Conservation (phyloP, 192 early-diverging fungal genomes). For the Linnemannia hyalina region DNA sequence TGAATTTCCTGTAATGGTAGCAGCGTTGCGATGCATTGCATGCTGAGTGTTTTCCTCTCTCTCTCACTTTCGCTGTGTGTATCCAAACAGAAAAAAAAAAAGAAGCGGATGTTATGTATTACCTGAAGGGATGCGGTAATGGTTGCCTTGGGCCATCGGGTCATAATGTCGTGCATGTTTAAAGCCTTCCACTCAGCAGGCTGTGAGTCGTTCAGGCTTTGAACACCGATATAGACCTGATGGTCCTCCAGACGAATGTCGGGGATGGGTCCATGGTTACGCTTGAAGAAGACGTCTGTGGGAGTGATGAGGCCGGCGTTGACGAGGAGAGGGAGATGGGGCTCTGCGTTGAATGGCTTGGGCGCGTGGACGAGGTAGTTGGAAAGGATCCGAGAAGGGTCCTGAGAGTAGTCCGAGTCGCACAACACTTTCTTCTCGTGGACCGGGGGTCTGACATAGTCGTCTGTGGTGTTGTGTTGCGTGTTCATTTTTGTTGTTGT, state of each 20-base stretch:
- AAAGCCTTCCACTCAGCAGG: conserved; percentile 34
- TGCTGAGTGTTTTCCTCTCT: not conserved
- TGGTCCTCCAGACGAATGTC: conserved; percentile 70
- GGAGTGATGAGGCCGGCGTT: conserved; percentile 81
- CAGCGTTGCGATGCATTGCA: not conserved
- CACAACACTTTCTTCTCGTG: conserved; percentile 26
- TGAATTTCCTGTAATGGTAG: too few species aligned
- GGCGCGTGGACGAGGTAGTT: conserved; percentile 75
- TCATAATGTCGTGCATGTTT: conserved; percentile 58
- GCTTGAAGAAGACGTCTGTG: conserved; percentile 81
- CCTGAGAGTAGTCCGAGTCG: conserved; percentile 71
- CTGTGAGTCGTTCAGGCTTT: not conserved
- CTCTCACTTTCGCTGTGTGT: too few species aligned
- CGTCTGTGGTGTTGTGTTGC: not conserved
- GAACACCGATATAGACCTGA: conserved; percentile 69
- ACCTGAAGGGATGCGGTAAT: conserved; percentile 51
- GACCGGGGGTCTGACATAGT: conserved; percentile 14
- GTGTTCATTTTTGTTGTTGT: conserved; percentile 5
- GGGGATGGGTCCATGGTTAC: conserved; percentile 93
- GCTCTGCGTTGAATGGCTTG: conserved; percentile 91
- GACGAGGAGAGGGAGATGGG: conserved; percentile 69
- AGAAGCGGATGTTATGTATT: not conserved
- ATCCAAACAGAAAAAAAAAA: too few species aligned
- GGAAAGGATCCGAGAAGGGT: conserved; percentile 75
- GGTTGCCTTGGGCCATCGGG: conserved; percentile 46